phyloP scores from a whole-genome alignment of 495 filamentous ascomycete species.

The Elaphomyces granulatus region DNA sequence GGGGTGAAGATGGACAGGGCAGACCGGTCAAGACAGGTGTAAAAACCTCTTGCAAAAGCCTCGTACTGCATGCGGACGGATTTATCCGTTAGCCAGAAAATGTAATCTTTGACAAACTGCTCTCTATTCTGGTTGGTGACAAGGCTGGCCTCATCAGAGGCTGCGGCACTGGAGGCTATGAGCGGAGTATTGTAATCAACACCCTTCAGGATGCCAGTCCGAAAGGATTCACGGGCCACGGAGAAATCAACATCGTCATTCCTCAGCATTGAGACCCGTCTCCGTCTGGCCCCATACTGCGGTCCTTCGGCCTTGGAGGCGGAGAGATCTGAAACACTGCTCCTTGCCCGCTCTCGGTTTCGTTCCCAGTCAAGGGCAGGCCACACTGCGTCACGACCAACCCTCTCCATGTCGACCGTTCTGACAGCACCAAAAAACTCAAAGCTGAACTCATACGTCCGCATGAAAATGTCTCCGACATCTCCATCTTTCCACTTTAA shows the following conservation, averaged over 20 bases:
- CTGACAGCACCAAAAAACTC: constrained; percentile 46
- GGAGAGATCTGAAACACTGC: constrained; percentile 3
- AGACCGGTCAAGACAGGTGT: constrained; percentile 52
- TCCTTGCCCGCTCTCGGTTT: constrained; percentile 3
- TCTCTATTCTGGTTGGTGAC: constrained; percentile 68
- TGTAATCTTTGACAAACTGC: constrained; percentile 75
- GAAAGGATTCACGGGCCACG: constrained; percentile 1
- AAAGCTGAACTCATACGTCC: constrained; percentile 74
- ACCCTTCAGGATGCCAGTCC: constrained; percentile 4
- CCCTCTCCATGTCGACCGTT: constrained; percentile 40
- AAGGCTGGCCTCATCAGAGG: constrained; percentile 23
- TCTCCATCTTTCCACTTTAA: constrained; percentile 65
- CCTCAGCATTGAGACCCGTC: background rate
- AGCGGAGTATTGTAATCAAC: constrained; percentile 2
- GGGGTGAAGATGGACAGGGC: constrained; percentile 59
- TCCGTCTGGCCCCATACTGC: background rate
- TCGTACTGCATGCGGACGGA: constrained; percentile 64
- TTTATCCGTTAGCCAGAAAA: constrained; percentile 65
- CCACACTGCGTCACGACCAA: constrained; percentile 26
- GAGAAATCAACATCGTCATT: background rate
- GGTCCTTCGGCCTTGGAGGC: constrained; percentile 11
- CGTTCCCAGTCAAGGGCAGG: constrained; percentile 10
- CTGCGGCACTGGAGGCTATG: constrained; percentile 2
- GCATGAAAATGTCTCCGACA: constrained; percentile 64
- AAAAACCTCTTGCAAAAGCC: constrained; percentile 75